These are phyloP conservation scores for Saccharomycopsis fibuligera DNA, from an alignment of 805 yeast species.

Conservation along the genomic window DNA sequence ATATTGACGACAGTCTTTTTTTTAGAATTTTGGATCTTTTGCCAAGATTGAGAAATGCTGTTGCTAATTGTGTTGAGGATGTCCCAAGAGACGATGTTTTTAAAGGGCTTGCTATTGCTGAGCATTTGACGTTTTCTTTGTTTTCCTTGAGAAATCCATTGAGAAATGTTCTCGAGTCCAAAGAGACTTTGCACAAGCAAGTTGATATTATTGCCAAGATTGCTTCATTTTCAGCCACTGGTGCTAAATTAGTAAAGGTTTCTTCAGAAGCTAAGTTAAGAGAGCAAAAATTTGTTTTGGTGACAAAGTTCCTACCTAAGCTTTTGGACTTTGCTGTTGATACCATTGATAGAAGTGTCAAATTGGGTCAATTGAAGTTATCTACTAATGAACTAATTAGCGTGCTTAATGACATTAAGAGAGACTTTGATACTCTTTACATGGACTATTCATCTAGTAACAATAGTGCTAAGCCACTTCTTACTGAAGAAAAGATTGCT, in stretches of 20 bases:
- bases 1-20: constrained; percentile 48
- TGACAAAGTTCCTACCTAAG: constrained; percentile 31
- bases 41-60: constrained; percentile 69
- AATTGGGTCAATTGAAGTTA: background rate
- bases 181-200: constrained; percentile 19
- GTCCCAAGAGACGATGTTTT: constrained; percentile 69
- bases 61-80: constrained; percentile 58
- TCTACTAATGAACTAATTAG: background rate
- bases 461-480: no score
- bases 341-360: constrained; percentile 16
- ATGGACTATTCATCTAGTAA: background rate
- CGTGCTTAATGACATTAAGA: background rate
- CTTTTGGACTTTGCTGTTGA: constrained; percentile 32
- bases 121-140: constrained; percentile 58
- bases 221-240: constrained; percentile 10
- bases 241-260: constrained; percentile 1
- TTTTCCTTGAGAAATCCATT: constrained; percentile 48
- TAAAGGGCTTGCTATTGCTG: constrained; percentile 70
- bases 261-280: background rate
- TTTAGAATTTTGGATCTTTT: constrained; percentile 70
- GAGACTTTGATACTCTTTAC: background rate
- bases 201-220: constrained; percentile 20
- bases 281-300: background rate
- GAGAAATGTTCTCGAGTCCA: constrained; percentile 17
- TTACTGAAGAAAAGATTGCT: background rate